These are phyloP conservation scores for Cucurbita maxima DNA, from an alignment of 306 rosid genomes.

Conservation along the genomic window DNA sequence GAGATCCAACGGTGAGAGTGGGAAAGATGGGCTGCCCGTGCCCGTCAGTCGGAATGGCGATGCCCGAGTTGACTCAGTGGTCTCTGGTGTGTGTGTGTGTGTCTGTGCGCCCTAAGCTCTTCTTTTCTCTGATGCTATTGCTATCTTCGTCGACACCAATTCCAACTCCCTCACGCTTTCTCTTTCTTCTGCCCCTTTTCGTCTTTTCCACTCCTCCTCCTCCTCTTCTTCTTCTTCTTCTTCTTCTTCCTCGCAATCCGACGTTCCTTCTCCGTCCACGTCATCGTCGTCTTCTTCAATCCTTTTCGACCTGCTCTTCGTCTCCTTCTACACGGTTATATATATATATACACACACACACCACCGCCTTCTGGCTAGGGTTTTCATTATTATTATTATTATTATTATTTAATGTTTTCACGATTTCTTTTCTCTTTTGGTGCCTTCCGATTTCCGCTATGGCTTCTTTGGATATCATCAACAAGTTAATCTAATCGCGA, in stretches of 20 bases:
- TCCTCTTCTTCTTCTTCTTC: slow-evolving; percentile 11
- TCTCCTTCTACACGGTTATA: slow-evolving; percentile 12
- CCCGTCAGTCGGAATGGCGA: background rate
- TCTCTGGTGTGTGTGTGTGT: background rate
- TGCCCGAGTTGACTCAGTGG: slow-evolving; percentile 9
- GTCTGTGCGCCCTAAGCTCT: background rate
- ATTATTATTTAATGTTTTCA: background rate
- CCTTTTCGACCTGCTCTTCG: slow-evolving; percentile 6
- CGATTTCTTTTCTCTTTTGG: background rate
- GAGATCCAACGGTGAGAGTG: background rate
- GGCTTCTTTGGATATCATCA: background rate
- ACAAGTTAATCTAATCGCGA: background rate
- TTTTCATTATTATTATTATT: slow-evolving; percentile 12
- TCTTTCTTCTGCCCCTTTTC: slow-evolving; percentile 6
- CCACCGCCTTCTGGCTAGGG: slow-evolving; percentile 40
- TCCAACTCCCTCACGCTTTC: background rate
- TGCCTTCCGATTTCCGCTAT: slow-evolving; percentile 1
- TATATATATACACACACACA: background rate
- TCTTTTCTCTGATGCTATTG: background rate
- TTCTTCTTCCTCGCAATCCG: slow-evolving; percentile 9
- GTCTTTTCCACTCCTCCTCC: slow-evolving; percentile 11
- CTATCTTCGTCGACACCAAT: background rate
- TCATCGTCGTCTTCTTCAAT: slow-evolving; percentile 13
- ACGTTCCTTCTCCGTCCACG: slow-evolving; percentile 8
- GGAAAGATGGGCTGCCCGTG: background rate